Evolutionary conservation across 768 basidiomycete genomes (phyloP).

Genomic region (Boletus pseudopeckii): DNA sequence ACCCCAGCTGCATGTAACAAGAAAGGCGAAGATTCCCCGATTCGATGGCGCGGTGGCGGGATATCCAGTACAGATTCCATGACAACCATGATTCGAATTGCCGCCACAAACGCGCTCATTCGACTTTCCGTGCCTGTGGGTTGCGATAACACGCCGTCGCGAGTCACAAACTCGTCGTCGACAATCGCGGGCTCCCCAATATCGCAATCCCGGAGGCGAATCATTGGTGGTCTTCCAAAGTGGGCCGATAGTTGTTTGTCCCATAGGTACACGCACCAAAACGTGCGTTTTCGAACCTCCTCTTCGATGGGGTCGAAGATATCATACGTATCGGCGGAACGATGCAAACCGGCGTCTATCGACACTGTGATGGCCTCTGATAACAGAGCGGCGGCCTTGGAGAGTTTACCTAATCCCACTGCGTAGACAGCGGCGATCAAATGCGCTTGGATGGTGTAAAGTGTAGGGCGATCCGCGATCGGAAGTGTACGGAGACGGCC

Average conservation of each 20-base stretch:
- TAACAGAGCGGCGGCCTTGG: conserved; percentile 80
- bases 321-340: conserved; percentile 80
- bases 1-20: conserved; percentile 66
- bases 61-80: conserved; percentile 86
- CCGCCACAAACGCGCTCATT: conserved; percentile 76
- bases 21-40: conserved; percentile 72
- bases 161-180: conserved; percentile 87
- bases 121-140: conserved; percentile 71
- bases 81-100: conserved; percentile 78
- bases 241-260: conserved; percentile 89
- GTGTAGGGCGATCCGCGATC: conserved; percentile 81
- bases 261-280: conserved; percentile 97
- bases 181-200: conserved; percentile 82
- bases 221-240: conserved; percentile 85
- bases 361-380: conserved; percentile 86
- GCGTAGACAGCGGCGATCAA: conserved; percentile 92
- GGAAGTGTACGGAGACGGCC: conserved; percentile 84
- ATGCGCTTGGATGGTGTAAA: conserved; percentile 90
- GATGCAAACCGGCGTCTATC: conserved; percentile 85
- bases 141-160: conserved; percentile 62
- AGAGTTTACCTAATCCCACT: conserved; percentile 84
- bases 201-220: conserved; percentile 86
- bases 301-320: conserved; percentile 88
- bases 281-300: conserved; percentile 89
- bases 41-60: conserved; percentile 56